Percentiles rank a stretch among this genome's conserved stretches.
These are phyloP conservation scores for Lactifluus rugatus DNA, from an alignment of 768 basidiomycete species.

Conservation along the genomic window DNA sequence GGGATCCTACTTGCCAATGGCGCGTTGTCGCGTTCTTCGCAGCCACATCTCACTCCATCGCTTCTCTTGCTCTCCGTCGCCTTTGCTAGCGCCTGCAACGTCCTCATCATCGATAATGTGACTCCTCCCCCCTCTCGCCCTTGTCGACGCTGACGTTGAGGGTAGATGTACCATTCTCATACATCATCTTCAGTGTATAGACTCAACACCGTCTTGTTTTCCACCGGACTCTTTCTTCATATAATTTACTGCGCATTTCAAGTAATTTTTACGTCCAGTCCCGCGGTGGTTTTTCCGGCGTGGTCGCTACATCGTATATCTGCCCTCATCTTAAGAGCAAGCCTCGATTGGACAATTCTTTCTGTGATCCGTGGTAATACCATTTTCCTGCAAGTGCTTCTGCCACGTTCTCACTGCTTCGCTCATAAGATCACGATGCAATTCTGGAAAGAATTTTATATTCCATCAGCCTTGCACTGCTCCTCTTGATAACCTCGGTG, in stretches of 20 bases:
- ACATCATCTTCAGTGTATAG: conserved; percentile 3
- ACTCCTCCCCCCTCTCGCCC: neutral
- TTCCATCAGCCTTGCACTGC: conserved; percentile 21
- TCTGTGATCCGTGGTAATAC: conserved; percentile 11
- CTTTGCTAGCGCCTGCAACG: conserved; percentile 6
- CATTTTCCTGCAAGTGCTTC: neutral
- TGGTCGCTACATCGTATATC: conserved; percentile 23
- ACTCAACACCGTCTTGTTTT: conserved; percentile 17
- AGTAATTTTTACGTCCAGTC: neutral
- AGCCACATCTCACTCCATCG: neutral
- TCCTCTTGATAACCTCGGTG: conserved; percentile 19
- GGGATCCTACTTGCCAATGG: conserved; percentile 28
- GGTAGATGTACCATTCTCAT: conserved; percentile 18
- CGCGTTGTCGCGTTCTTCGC: neutral
- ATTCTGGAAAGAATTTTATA: conserved; percentile 23
- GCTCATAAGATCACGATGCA: conserved; percentile 26
- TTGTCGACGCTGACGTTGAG: neutral
- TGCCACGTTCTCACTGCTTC: neutral
- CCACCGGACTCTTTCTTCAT: conserved; percentile 22
- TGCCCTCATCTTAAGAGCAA: neutral
- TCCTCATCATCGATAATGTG: conserved; percentile 7
- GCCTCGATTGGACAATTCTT: conserved; percentile 10
- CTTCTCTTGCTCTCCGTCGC: conserved; percentile 4
- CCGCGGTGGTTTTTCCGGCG: conserved; percentile 12
- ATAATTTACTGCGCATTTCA: conserved; percentile 16